phyloP scores from a whole-genome alignment of 805 yeast species.

The Soucietia sequanensis region DNA sequence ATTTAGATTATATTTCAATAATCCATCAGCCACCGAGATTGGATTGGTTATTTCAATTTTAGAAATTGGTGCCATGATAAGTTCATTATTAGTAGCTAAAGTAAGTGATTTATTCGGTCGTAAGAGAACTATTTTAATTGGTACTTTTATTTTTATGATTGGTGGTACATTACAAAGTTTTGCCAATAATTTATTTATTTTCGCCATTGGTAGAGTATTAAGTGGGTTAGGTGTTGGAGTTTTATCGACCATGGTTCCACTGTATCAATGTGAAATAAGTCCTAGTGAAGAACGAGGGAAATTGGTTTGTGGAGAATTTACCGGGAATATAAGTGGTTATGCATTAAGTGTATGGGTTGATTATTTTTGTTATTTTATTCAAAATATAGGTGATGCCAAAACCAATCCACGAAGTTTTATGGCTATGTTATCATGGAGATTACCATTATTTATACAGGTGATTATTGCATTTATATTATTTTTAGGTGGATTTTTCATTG shows the following conservation, averaged over 20 bases:
- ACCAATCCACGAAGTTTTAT: constrained; percentile 32
- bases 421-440: constrained; percentile 63
- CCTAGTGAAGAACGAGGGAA: constrained; percentile 86
- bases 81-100: constrained; percentile 75
- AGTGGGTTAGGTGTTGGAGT: constrained; percentile 89
- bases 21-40: constrained; percentile 71
- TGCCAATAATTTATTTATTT: constrained; percentile 49
- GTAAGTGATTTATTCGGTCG: constrained; percentile 80
- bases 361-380: constrained; percentile 66
- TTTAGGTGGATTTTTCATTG: constrained; percentile 73
- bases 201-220: constrained; percentile 74
- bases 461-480: constrained; percentile 67
- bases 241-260: constrained; percentile 79
- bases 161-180: constrained; percentile 78
- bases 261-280: constrained; percentile 84
- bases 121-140: constrained; percentile 72
- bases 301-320: constrained; percentile 83
- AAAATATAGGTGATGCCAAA: constrained; percentile 46
- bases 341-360: constrained; percentile 86
- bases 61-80: constrained; percentile 82
- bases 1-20: constrained; percentile 64
- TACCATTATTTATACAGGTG: constrained; percentile 76
- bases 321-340: constrained; percentile 83
- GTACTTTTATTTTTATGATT: constrained; percentile 71
- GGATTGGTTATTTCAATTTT: constrained; percentile 88